Conservation (phyloP, 768 basidiomycete genomes). For the Astraeus odoratus region DNA sequence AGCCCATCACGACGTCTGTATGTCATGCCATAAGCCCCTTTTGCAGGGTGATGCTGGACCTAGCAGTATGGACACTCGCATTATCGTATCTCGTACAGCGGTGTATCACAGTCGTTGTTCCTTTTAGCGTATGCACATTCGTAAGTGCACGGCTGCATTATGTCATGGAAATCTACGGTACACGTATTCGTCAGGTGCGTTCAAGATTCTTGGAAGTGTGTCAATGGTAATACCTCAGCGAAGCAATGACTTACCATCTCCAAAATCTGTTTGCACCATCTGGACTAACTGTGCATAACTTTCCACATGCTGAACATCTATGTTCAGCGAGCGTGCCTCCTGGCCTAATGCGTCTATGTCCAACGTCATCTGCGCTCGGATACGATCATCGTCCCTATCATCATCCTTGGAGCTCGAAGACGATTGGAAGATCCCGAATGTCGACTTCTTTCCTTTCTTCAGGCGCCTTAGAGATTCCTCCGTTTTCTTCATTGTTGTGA, state of each 20-base stretch:
- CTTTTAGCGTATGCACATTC: conserved; percentile 14
- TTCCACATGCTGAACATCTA: conserved; percentile 47
- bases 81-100: conserved; percentile 52
- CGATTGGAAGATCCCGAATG: conserved; percentile 68
- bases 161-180: not conserved
- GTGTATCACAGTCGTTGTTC: conserved; percentile 49
- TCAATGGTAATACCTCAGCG: not conserved
- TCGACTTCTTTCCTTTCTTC: conserved; percentile 77
- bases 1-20: conserved; percentile 42
- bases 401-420: conserved; percentile 45
- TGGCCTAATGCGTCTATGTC: conserved; percentile 82
- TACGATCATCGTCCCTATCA: conserved; percentile 81
- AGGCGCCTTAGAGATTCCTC: conserved; percentile 83
- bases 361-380: conserved; percentile 71
- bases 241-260: conserved; percentile 23
- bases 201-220: not conserved
- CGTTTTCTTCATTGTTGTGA: conserved; percentile 84
- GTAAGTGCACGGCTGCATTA: not conserved
- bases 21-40: conserved; percentile 46
- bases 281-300: conserved; percentile 51
- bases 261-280: conserved; percentile 44
- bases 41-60: conserved; percentile 18
- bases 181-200: conserved; percentile 10
- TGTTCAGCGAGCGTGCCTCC: conserved; percentile 66
- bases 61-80: conserved; percentile 15